Evolutionary conservation across 192 early-diverging fungal genomes (phyloP).

Genomic region (Fimicolochytrium jonesii): DNA sequence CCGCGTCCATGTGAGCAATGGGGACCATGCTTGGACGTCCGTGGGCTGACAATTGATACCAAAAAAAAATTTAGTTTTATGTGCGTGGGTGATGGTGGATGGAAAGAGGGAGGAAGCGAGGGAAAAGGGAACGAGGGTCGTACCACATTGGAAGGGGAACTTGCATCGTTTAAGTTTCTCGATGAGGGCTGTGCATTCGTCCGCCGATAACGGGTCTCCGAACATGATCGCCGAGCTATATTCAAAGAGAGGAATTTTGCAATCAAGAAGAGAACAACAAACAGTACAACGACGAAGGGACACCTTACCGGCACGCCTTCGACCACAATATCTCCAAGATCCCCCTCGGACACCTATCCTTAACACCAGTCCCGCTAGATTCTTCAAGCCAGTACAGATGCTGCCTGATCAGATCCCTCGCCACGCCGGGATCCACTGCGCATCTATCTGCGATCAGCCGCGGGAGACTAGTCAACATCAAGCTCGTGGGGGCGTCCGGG

Average conservation of each 20-base stretch:
- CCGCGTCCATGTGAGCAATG: neutral
- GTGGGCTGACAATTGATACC: slow-evolving; percentile 22
- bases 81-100: neutral
- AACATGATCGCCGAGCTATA: slow-evolving; percentile 66
- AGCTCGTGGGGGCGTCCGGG: neutral
- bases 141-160: slow-evolving; percentile 42
- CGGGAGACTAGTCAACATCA: slow-evolving; percentile 42
- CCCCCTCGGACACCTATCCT: slow-evolving; percentile 49
- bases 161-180: slow-evolving; percentile 44
- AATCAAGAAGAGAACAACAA: slow-evolving; percentile 2
- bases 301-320: slow-evolving; percentile 60
- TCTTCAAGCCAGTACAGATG: slow-evolving; percentile 48
- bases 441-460: slow-evolving; percentile 59
- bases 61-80: neutral
- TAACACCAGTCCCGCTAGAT: neutral
- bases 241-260: neutral
- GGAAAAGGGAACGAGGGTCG: too few relatives aligned
- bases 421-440: slow-evolving; percentile 42
- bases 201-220: slow-evolving; percentile 51
- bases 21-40: slow-evolving; percentile 40
- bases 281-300: neutral
- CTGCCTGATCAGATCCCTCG: slow-evolving; percentile 46
- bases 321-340: slow-evolving; percentile 69
- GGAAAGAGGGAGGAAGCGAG: too few relatives aligned
- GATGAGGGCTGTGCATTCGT: slow-evolving; percentile 52